phyloP scores from a whole-genome alignment of 768 basidiomycete species.

The Mycena chlorophos region DNA sequence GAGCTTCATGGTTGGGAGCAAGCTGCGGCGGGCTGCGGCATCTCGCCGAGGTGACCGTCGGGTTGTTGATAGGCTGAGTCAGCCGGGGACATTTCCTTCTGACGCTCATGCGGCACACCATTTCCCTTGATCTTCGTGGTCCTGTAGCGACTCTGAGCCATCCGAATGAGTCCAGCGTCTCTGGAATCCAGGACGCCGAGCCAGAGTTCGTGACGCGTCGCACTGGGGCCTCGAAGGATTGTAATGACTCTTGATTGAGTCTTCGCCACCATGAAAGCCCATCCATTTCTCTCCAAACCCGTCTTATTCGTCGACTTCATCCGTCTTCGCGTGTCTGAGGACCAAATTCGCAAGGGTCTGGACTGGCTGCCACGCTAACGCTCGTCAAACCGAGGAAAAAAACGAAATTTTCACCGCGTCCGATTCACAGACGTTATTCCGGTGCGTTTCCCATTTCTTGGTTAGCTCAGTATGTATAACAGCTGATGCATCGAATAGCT shows the following conservation, averaged over 20 bases:
- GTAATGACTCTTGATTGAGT: neutral
- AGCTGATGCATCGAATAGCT: too few species aligned
- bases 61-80: too few species aligned
- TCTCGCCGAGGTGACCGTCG: neutral
- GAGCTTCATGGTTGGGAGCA: neutral
- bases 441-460: constrained; percentile 2
- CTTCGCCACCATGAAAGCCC: constrained; percentile 2
- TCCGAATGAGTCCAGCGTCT: too few species aligned
- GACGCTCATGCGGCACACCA: too few species aligned
- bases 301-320: neutral
- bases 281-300: neutral
- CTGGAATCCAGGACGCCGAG: too few species aligned
- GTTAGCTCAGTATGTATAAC: neutral
- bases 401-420: neutral
- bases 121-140: too few species aligned
- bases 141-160: too few species aligned
- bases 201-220: too few species aligned
- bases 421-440: neutral
- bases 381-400: neutral
- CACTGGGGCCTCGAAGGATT: too few species aligned
- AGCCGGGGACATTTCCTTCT: too few species aligned
- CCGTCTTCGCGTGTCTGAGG: neutral
- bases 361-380: neutral
- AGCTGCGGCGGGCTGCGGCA: neutral
- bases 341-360: neutral